Evolutionary conservation across 2,329 filamentous ascomycete genomes (phyloP).

Genomic region (Colletotrichum chrysophilum): DNA sequence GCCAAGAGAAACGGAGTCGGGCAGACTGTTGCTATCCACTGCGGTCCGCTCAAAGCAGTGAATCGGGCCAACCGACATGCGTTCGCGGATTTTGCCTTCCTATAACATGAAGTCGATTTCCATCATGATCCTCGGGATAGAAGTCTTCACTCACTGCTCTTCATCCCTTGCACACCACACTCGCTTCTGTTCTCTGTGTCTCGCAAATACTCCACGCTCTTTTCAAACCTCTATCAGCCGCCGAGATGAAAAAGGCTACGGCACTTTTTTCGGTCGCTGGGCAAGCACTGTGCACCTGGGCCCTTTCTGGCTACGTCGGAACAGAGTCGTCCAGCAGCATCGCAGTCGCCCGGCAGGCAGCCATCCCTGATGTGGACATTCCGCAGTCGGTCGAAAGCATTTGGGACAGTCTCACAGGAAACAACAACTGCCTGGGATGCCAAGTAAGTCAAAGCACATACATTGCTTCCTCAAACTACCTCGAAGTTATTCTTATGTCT

Average conservation of each 20-base stretch:
- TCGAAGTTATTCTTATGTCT: background rate
- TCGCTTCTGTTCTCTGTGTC: background rate
- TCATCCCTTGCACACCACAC: background rate
- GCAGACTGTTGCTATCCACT: background rate
- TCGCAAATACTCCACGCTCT: background rate
- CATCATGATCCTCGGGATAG: background rate
- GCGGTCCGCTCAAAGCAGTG: too few species aligned
- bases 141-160: background rate
- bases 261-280: background rate
- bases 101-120: background rate
- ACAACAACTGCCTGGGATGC: background rate
- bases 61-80: background rate
- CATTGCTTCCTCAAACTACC: rapidly evolving
- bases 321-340: background rate
- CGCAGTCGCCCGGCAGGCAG: background rate
- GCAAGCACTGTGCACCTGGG: background rate
- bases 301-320: background rate
- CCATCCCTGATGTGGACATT: rapidly evolving
- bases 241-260: background rate
- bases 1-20: background rate
- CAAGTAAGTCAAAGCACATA: background rate
- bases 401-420: background rate
- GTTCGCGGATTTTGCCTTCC: background rate
- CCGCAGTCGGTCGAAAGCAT: background rate
- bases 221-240: background rate